Conservation (phyloP, 768 basidiomycete species). For the Rhodotorula diobovata region DNA sequence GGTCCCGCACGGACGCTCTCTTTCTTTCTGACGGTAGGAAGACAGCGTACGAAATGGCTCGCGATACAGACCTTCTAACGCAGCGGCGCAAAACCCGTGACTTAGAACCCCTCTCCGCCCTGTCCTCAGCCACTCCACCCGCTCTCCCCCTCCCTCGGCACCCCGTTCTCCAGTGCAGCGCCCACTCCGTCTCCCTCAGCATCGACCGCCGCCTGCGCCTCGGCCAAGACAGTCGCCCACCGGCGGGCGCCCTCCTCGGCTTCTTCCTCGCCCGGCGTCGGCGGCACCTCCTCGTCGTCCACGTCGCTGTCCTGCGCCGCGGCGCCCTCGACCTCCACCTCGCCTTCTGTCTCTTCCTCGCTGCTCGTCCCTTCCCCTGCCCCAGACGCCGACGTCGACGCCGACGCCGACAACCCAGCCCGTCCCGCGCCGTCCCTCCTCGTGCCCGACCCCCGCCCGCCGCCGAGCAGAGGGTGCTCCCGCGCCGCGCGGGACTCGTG, state of each 20-base stretch:
- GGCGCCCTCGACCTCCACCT: neutral
- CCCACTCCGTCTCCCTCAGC: neutral
- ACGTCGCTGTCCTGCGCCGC: neutral
- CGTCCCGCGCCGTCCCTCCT: too few relatives aligned
- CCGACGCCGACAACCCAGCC: too few relatives aligned
- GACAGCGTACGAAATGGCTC: too few relatives aligned
- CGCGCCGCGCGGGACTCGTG: too few relatives aligned
- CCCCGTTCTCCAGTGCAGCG: neutral
- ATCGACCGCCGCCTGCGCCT: neutral
- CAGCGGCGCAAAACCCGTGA: too few relatives aligned
- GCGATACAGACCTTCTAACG: too few relatives aligned
- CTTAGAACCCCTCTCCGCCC: too few relatives aligned
- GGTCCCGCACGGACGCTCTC: too few relatives aligned
- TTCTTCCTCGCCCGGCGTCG: conserved; percentile 4
- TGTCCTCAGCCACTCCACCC: too few relatives aligned
- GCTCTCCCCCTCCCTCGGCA: neutral
- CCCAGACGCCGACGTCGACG: neutral
- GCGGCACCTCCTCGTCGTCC: neutral
- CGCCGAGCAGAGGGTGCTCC: neutral
- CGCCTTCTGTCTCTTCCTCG: neutral
- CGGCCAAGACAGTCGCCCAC: neutral
- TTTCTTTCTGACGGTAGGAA: too few relatives aligned
- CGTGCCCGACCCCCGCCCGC: neutral
- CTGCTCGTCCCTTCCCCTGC: neutral
- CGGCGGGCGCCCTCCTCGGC: neutral